Evolutionary conservation across 1,284 basidiomycete species (phyloP).

Genomic region (Cryptococcus sp.): DNA sequence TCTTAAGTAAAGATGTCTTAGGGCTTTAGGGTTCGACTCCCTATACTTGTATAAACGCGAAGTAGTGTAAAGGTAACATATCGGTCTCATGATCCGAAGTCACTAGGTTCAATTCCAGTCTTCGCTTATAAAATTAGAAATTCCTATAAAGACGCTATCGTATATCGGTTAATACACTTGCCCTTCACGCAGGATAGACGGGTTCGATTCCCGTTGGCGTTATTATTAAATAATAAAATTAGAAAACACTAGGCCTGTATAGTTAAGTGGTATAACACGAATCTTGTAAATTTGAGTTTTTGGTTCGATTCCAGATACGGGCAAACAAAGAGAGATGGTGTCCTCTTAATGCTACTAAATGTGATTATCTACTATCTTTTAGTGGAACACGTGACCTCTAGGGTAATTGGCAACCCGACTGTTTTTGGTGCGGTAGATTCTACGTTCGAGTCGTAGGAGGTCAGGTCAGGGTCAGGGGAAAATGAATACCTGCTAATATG

Average conservation of each 20-base stretch:
- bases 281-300: constrained; percentile 12
- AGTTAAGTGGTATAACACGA: constrained; percentile 10
- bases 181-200: constrained; percentile 12
- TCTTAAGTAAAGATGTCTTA: no score
- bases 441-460: constrained; percentile 10
- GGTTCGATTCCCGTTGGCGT: constrained; percentile 16
- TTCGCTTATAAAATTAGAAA: constrained; percentile 8
- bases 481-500: not conserved
- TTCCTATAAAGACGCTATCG: constrained; percentile 8
- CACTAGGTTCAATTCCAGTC: constrained; percentile 18
- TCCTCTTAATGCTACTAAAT: no score
- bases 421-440: constrained; percentile 11
- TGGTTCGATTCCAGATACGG: constrained; percentile 9
- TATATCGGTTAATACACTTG: constrained; percentile 13
- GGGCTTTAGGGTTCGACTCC: not conserved
- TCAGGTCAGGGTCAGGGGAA: constrained; percentile 1
- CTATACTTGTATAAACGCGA: constrained; percentile 4
- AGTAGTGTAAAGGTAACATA: constrained; percentile 29
- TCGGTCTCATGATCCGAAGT: constrained; percentile 22
- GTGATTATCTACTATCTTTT: no score
- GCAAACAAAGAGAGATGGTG: not conserved
- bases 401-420: constrained; percentile 15
- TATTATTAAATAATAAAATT: not conserved
- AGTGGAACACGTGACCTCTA: constrained; percentile 13
- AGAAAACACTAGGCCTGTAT: constrained; percentile 4